Evolutionary conservation across 2,329 filamentous ascomycete genomes (phyloP), one percentile per base, ranked within the genome.

Genomic region (Didymella segeticola): DNA sequence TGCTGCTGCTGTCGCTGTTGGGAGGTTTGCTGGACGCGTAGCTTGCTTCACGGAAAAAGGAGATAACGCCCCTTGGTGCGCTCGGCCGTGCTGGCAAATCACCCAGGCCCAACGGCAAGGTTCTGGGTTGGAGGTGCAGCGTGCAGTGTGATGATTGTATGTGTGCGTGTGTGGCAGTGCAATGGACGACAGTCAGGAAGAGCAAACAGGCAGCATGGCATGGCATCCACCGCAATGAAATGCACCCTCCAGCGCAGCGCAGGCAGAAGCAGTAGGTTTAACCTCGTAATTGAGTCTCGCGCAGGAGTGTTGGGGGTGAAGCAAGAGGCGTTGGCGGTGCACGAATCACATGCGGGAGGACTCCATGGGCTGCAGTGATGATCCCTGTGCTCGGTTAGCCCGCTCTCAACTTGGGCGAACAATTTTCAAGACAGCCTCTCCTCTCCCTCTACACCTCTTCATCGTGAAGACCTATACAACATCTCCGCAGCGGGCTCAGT

Each of bases 401-500:
- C 58, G 60, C 52, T 57, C 63, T 56, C 56, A 59, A 63, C 63
- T 63, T 47, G 52, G 49, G 54, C 51, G 56, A 63, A 62, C 63
- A 64, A 65, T 62, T 62, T 62, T 64, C 58, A 60, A 57, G 53
- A 48, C 8, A 31, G 34, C 43, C 45, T 45, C n/a, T 52, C 49
- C 50, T 55, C 53, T 56, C 54, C 55, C 57, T 57, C 55, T 58
- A 58, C 62, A 63, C 66, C 62, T 70, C 66, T 69, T 70, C 70
- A 71, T 71, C 66, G 62, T 64, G 70, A 71, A 72, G 64, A 71
- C 60, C 47, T 19, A 33, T 19, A 53, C 58, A 61, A 63, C 59
- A 59, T 61, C 54, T 61, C 57, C 62, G 66, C 69, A 71, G 68
- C 69, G 67, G 66, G 57, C 68, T 67, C 62, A 60, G 61, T 67